Conservation (phyloP, 805 yeast genomes). For the Pichia occidentalis region DNA sequence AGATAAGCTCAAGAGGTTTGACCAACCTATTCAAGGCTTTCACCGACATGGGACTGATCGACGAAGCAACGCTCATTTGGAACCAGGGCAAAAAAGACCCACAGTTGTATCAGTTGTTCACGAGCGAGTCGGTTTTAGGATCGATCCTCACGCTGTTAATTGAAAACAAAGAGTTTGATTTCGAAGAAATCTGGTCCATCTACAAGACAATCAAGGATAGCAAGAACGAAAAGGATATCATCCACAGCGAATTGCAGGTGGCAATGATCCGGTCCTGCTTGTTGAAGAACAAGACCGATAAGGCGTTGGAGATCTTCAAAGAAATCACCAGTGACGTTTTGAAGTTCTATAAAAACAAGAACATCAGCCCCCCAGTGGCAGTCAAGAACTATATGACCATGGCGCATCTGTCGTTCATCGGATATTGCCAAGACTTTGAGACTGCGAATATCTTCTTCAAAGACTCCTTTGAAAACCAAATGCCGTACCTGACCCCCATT, state of each 20-base stretch:
- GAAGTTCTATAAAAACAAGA: constrained; percentile 17
- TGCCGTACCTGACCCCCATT: constrained; percentile 65
- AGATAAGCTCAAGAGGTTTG: constrained; percentile 44
- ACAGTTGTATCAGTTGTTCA: constrained; percentile 37
- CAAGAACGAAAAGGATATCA: constrained; percentile 19
- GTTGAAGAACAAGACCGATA: constrained; percentile 51
- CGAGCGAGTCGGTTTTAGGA: constrained; percentile 62
- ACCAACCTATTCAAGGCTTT: constrained; percentile 51
- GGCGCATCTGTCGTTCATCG: constrained; percentile 73
- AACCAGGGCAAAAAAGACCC: constrained; percentile 45
- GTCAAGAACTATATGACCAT: constrained; percentile 51
- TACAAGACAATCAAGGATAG: constrained; percentile 35
- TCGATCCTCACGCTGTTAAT: constrained; percentile 61
- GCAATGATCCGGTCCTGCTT: constrained; percentile 73
- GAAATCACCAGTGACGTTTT: constrained; percentile 48
- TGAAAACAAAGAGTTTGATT: constrained; percentile 49
- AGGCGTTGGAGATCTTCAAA: constrained; percentile 59
- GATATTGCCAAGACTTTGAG: constrained; percentile 61
- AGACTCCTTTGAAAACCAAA: constrained; percentile 55
- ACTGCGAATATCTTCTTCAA: constrained; percentile 71
- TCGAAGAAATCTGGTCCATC: constrained; percentile 51
- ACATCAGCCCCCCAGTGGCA: constrained; percentile 24
- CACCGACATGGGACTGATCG: constrained; percentile 49
- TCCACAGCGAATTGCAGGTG: constrained; percentile 45
- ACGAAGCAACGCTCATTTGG: constrained; percentile 66